These are phyloP conservation scores for Zhuliangozyma parablackwelliae DNA, from an alignment of 1,139 yeast genomes.

Conservation along the genomic window DNA sequence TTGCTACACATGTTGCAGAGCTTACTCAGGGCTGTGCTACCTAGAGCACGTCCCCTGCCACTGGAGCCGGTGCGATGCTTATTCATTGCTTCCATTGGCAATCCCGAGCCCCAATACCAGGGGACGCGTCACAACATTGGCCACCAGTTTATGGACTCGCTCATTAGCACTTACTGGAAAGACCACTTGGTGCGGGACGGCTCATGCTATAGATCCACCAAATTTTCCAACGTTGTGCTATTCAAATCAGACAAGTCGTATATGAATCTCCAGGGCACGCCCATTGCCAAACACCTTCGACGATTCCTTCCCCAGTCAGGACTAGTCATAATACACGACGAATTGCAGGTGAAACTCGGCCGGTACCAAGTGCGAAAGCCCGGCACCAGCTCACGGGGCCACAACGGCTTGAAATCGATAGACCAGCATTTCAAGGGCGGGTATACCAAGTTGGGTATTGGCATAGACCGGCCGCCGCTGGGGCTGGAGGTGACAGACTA, in stretches of 20 bases:
- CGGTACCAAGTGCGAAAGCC: slow-evolving; percentile 53
- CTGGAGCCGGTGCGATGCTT: neutral
- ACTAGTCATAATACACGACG: slow-evolving; percentile 70
- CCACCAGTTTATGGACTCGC: slow-evolving; percentile 43
- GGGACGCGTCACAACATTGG: slow-evolving; percentile 80
- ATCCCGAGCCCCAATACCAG: slow-evolving; percentile 62
- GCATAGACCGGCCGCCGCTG: slow-evolving; percentile 63
- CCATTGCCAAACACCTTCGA: slow-evolving; percentile 45
- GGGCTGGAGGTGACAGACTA: slow-evolving; percentile 50
- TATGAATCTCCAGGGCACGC: slow-evolving; percentile 69
- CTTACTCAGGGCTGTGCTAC: too few relatives aligned
- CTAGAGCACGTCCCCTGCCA: too few relatives aligned
- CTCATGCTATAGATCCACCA: slow-evolving; percentile 16
- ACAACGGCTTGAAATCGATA: slow-evolving; percentile 70
- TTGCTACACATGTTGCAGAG: too few relatives aligned
- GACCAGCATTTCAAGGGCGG: slow-evolving; percentile 30
- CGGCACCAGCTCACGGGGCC: slow-evolving; percentile 66
- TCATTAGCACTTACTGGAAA: slow-evolving; percentile 24
- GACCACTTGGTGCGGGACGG: slow-evolving; percentile 8
- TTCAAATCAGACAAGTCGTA: slow-evolving; percentile 45
- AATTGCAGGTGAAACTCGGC: slow-evolving; percentile 62
- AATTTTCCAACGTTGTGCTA: slow-evolving; percentile 20
- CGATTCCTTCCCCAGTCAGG: slow-evolving; percentile 20
- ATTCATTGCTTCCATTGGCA: slow-evolving; percentile 63
- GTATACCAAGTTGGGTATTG: slow-evolving; percentile 56